Conservation (phyloP, 2,329 filamentous ascomycete genomes). For the Chlorencoelia australis region DNA sequence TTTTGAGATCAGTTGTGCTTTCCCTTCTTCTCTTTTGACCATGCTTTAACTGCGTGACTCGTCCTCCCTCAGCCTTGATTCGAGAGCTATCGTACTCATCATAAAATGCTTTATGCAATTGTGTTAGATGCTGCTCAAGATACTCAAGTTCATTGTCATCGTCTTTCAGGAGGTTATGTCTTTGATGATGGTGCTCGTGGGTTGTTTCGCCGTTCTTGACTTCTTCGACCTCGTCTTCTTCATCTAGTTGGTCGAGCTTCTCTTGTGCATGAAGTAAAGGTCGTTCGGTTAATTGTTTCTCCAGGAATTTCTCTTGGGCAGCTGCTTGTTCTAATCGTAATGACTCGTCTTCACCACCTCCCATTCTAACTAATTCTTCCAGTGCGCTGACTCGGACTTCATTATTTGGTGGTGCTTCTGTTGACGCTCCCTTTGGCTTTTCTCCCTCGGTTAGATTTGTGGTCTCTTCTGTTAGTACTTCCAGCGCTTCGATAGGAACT, state of each 20-base stretch:
- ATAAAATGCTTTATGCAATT: slow-evolving; percentile 73
- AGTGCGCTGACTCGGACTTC: slow-evolving; percentile 35
- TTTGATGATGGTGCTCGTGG: slow-evolving; percentile 30
- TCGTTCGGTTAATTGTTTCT: slow-evolving; percentile 80
- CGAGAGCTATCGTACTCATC: slow-evolving; percentile 60
- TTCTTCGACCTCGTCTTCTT: slow-evolving; percentile 33
- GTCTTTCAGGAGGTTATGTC: slow-evolving; percentile 75
- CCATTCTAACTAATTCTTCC: slow-evolving; percentile 71
- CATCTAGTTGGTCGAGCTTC: slow-evolving; percentile 76
- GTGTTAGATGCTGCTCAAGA: slow-evolving; percentile 65
- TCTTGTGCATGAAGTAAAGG: slow-evolving; percentile 90
- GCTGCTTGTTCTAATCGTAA: slow-evolving; percentile 66
- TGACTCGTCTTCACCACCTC: slow-evolving; percentile 55
- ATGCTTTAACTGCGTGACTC: slow-evolving; percentile 30
- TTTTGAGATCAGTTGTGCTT: slow-evolving; percentile 35
- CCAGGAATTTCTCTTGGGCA: slow-evolving; percentile 78
- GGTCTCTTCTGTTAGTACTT: slow-evolving; percentile 1
- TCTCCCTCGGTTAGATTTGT: slow-evolving; percentile 1
- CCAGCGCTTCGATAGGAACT: slow-evolving; percentile 6
- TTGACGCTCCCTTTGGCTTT: not conserved
- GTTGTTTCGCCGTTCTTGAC: slow-evolving; percentile 30
- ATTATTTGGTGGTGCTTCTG: slow-evolving; percentile 6
- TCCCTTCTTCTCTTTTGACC: slow-evolving; percentile 36
- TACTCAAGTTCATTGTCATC: slow-evolving; percentile 74
- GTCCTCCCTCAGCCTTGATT: slow-evolving; percentile 29